These are phyloP conservation scores for Debaryomyces tyrocola DNA, from an alignment of 805 yeast species.

Conservation along the genomic window DNA sequence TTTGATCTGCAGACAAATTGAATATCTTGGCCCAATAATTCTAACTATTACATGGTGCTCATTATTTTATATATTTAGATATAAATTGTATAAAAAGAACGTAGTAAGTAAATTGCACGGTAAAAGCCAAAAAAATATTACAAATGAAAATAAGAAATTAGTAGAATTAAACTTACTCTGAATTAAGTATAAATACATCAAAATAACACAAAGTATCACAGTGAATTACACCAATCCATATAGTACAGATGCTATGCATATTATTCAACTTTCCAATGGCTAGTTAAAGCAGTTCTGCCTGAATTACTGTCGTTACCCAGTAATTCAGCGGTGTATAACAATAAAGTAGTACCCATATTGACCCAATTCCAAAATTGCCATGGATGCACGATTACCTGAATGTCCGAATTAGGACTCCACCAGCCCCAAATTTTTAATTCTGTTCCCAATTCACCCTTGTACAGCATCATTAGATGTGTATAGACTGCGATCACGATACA, in stretches of 20 bases:
- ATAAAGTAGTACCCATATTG: slow-evolving; percentile 76
- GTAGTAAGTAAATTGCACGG: too few species aligned
- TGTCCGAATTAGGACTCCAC: slow-evolving; percentile 33
- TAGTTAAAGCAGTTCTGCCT: slow-evolving; percentile 37
- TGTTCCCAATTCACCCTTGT: slow-evolving; percentile 69
- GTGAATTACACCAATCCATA: background rate
- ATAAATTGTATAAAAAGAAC: too few species aligned
- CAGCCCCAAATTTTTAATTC: slow-evolving; percentile 63
- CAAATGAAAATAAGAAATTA: background rate
- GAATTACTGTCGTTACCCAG: slow-evolving; percentile 37
- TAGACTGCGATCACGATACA: slow-evolving; percentile 93
- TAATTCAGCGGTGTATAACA: slow-evolving; percentile 80
- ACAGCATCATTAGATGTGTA: slow-evolving; percentile 90
- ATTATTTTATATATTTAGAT: too few species aligned
- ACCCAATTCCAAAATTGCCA: slow-evolving; percentile 98
- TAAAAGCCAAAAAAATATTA: background rate
- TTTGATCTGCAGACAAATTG: too few species aligned
- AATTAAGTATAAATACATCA: too few species aligned
- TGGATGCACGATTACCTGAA: slow-evolving; percentile 51
- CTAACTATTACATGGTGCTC: background rate
- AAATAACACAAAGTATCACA: too few species aligned
- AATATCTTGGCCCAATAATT: background rate
- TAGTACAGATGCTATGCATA: background rate
- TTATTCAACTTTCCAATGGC: slow-evolving; percentile 45
- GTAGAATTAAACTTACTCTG: background rate